Conservation (phyloP, 1,139 yeast species). For the Blastobotrys ciferrii region DNA sequence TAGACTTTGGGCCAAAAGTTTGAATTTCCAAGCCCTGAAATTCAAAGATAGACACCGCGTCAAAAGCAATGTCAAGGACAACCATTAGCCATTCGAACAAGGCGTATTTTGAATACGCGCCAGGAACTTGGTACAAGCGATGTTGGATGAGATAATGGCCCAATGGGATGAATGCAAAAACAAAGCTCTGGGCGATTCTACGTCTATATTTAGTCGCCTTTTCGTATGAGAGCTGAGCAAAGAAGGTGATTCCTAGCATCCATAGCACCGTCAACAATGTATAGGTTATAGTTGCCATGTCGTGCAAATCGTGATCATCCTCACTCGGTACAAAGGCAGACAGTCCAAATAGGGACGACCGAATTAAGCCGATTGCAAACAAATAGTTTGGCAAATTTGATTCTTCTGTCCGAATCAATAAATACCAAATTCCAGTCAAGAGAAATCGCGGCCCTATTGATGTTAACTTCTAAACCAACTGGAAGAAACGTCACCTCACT, state of each 20-base stretch:
- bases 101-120: slow-evolving; percentile 85
- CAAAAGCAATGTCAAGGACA: slow-evolving; percentile 68
- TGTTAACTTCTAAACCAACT: neutral
- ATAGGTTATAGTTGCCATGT: slow-evolving; percentile 87
- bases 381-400: slow-evolving; percentile 35
- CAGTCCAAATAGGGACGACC: slow-evolving; percentile 95
- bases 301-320: slow-evolving; percentile 95
- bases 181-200: slow-evolving; percentile 42
- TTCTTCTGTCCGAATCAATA: slow-evolving; percentile 42
- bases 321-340: slow-evolving; percentile 97
- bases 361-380: slow-evolving; percentile 33
- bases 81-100: slow-evolving; percentile 89
- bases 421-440: slow-evolving; percentile 59
- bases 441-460: slow-evolving; percentile 66
- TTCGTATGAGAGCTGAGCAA: neutral
- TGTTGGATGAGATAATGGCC: slow-evolving; percentile 78
- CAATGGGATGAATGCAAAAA: slow-evolving; percentile 62
- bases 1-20: slow-evolving; percentile 38
- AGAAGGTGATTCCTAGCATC: slow-evolving; percentile 47
- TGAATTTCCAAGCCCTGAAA: slow-evolving; percentile 56
- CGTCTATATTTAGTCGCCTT: slow-evolving; percentile 5
- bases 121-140: slow-evolving; percentile 67
- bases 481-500: neutral
- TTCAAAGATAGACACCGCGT: slow-evolving; percentile 71
- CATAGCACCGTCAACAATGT: slow-evolving; percentile 88